Percentiles rank a stretch among this genome's conserved stretches.
Evolutionary conservation across 176 grass and related monocot species (phyloP).

Genomic region (Oryza longistaminata): DNA sequence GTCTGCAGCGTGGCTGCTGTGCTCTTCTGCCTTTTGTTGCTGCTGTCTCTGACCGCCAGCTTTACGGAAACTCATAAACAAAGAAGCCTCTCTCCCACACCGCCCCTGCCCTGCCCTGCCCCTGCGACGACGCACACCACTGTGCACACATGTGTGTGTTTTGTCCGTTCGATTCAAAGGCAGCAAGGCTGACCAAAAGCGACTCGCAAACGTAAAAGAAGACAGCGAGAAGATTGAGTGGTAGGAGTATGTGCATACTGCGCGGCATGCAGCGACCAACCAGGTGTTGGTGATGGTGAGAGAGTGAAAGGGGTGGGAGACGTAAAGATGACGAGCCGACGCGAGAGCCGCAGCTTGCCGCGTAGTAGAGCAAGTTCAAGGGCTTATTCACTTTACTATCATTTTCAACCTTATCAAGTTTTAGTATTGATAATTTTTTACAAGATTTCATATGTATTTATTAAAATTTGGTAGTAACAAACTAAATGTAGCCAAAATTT

Average conservation of each 20-base stretch:
- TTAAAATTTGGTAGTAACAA: no score
- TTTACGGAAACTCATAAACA: conserved; percentile 89
- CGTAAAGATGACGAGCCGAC: conserved; percentile 29
- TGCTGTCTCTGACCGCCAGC: conserved; percentile 56
- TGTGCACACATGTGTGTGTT: conserved; percentile 36
- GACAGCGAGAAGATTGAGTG: background rate
- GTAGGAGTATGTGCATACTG: no score
- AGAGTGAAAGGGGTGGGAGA: background rate
- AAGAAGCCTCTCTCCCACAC: conserved; percentile 22
- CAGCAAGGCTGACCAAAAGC: conserved; percentile 26
- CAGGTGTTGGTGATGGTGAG: background rate
- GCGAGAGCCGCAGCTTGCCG: conserved; percentile 13
- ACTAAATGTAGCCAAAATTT: no score
- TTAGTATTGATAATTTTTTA: no score
- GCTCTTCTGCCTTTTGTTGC: conserved; percentile 74
- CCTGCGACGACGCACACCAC: background rate
- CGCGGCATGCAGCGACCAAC: background rate
- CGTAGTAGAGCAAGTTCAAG: background rate
- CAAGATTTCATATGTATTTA: no score
- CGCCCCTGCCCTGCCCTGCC: no score
- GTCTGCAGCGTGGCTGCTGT: conserved; percentile 68
- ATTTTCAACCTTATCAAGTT: no score
- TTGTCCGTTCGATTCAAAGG: conserved; percentile 27
- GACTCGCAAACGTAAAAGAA: conserved; percentile 36
- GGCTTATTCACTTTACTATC: no score